Base-by-base conservation (phyloP, 345 rosid species). In the Melastoma malabathricum region DNA sequence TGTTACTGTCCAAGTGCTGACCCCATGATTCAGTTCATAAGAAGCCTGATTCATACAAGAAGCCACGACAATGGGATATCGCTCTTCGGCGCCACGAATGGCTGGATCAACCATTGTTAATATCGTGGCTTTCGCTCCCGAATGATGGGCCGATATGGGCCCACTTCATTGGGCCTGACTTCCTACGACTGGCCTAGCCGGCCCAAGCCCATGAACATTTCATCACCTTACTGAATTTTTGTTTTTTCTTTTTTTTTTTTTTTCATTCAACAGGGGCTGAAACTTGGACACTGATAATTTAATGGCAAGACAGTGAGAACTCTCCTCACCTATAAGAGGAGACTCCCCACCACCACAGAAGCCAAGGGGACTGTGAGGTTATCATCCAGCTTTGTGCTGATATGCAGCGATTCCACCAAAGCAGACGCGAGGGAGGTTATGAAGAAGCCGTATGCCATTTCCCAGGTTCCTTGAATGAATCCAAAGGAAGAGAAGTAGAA, bases 351-450 rank as follows among this genome's bases (percentile, higher is more conserved):
- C 29, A 78, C 50, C 5, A 86, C 51, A 54, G 86, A 86, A 47
- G 96, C 63, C 44, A 90, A 43, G 34, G 96, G 70, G 31, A 83
- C 69, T 1, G 94, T 90, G 52, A 90, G 96, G 67, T 90, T 90
- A 72, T 90, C 98, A 49, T 90, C 98, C 43, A 86, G 84, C 55
- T 53, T 61, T 2, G 89, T 73, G 65, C 94, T 83, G 34, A 86
- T 67, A 13, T 92, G 94, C 17, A 83, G 83, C 48, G 98, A 90
- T 71, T 90, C 98, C 25, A 84, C 86, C 43, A 86, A 0, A 3
- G 94, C 65, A 2, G 98, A 80, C 27, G 79, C 92, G 52, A 78
- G 34, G 38, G 96, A 90, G 48, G 80, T 77, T 13, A 75, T 46
- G 59, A 76, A 51, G 72, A 90, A 86, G 47, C 94, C 79, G 25